Base-by-base conservation (phyloP, 2,329 filamentous ascomycete genomes). In the Ophiostoma tasmaniense region DNA sequence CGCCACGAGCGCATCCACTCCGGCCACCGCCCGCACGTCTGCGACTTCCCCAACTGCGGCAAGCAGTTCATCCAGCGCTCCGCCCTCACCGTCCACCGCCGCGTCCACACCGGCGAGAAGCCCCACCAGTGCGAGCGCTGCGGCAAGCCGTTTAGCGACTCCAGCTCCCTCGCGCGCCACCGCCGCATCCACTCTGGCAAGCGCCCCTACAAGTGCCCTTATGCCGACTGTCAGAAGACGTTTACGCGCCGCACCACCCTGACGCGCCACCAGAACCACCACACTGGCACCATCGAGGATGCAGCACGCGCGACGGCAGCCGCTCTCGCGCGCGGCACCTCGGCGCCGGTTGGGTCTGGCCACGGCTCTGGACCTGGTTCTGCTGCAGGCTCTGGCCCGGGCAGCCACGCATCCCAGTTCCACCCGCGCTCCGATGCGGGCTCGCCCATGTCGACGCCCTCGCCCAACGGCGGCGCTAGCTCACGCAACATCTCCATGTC, bases 41-140 rank as follows among this genome's bases (percentile, higher is more conserved):
- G 95, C 80, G 93, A 97, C 75, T 92, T 88, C 70, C 90, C 90
- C 55, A 88, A 87, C 67, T 99, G 95, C 78, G 91, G 91, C 73
- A 99, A 98, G 80, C 91, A 94, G 76, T 99, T 99, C 77, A 99
- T 99, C 74, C 95, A 99, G 79, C 87, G 95, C 69, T 97, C 93
- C 35, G 95, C 95, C 28, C 81, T 99, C 77, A 99, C 95, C 0
- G 95, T 99, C 8, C 95, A 98, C 79, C 89, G 91, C 76, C 90
- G 95, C 74, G 93, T 97, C 25, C 95, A 99, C 79, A 98, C 95
- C 1, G 95, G 95, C 73, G 95, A 98, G 81, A 99, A 99, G 80
- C 95, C 95, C 66, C 95, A 99, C 76, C 94, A 95, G 88, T 99
- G 95, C 77, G 95, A 97, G 80, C 88, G 91, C 72, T 98, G 95